A percentile compares a stretch with the other conserved stretches of the same genome.
phyloP scores from a whole-genome alignment of 495 filamentous ascomycete genomes.

The Lophiotrema nucula region DNA sequence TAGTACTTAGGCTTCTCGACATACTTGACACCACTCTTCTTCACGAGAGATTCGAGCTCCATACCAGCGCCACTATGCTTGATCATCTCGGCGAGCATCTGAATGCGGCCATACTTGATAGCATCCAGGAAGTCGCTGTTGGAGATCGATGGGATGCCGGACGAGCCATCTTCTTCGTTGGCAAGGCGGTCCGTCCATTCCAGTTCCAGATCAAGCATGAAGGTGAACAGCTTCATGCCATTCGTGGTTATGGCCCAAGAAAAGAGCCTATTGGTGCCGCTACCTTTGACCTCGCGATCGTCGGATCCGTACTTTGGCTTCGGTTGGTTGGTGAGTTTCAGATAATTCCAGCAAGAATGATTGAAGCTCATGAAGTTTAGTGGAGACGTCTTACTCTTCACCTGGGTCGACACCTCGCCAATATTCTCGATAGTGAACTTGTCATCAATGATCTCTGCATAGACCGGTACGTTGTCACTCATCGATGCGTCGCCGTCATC shows the following conservation, averaged over 20 bases:
- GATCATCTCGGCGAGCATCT: slow-evolving; percentile 52
- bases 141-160: slow-evolving; percentile 30
- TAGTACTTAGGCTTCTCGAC: slow-evolving; percentile 65
- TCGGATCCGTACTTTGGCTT: slow-evolving; percentile 3
- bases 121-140: slow-evolving; percentile 42
- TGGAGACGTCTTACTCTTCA: slow-evolving; percentile 59
- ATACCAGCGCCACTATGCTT: slow-evolving; percentile 59
- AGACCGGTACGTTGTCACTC: slow-evolving; percentile 41
- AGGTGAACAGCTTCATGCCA: slow-evolving; percentile 45
- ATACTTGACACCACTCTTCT: slow-evolving; percentile 56
- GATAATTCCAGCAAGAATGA: slow-evolving; percentile 38
- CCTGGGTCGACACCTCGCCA: slow-evolving; percentile 60
- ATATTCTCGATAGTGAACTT: slow-evolving; percentile 70
- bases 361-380: slow-evolving; percentile 45
- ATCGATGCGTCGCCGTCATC: slow-evolving; percentile 35
- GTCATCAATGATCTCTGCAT: slow-evolving; percentile 52
- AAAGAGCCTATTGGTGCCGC: not conserved
- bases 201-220: slow-evolving; percentile 47
- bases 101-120: slow-evolving; percentile 45
- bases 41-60: slow-evolving; percentile 61
- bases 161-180: slow-evolving; percentile 27
- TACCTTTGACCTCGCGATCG: not conserved
- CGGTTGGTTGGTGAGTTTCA: slow-evolving; percentile 24
- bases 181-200: slow-evolving; percentile 17
- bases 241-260: slow-evolving; percentile 42